These are phyloP conservation scores for Trametes sp. DNA, from an alignment of 1,284 basidiomycete species.

Conservation along the genomic window DNA sequence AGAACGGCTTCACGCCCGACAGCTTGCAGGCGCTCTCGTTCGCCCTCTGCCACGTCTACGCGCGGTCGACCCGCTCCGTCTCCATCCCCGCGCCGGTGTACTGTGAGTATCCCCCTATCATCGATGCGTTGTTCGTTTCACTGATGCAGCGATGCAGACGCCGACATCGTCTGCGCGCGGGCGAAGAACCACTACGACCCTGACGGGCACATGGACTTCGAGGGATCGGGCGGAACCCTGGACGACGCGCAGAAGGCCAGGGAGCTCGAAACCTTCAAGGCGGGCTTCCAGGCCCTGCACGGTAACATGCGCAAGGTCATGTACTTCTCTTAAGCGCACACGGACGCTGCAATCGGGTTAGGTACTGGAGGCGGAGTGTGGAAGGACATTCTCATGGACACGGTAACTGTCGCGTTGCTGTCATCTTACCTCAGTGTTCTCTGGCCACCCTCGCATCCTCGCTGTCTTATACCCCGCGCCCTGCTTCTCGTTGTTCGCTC, in stretches of 20 bases:
- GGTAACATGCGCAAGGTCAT: slow-evolving; percentile 56
- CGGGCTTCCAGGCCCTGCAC: slow-evolving; percentile 65
- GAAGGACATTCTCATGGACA: slow-evolving; percentile 4
- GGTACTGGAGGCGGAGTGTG: neutral
- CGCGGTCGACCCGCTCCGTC: slow-evolving; percentile 82
- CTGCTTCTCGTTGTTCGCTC: neutral
- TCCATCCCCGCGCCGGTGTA: slow-evolving; percentile 87
- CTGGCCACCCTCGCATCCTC: neutral
- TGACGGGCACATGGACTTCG: slow-evolving; percentile 55
- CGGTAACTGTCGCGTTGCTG: neutral
- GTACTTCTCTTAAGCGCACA: slow-evolving; percentile 65
- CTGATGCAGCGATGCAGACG: slow-evolving; percentile 57
- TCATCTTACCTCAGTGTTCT: neutral
- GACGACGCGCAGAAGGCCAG: slow-evolving; percentile 49
- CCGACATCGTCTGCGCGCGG: slow-evolving; percentile 83
- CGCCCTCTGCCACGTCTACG: slow-evolving; percentile 83
- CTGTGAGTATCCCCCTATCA: slow-evolving; percentile 54
- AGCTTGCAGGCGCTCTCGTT: slow-evolving; percentile 75
- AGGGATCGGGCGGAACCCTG: slow-evolving; percentile 56
- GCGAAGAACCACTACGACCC: slow-evolving; percentile 86
- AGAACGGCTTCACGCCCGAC: slow-evolving; percentile 68
- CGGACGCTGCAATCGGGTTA: neutral
- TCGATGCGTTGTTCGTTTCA: neutral
- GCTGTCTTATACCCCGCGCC: neutral
- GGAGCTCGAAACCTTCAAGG: slow-evolving; percentile 59